Percentiles rank a stretch among this genome's conserved stretches.
These are phyloP conservation scores for Vigna radiata DNA, from an alignment of 306 rosid genomes.

Conservation along the genomic window DNA sequence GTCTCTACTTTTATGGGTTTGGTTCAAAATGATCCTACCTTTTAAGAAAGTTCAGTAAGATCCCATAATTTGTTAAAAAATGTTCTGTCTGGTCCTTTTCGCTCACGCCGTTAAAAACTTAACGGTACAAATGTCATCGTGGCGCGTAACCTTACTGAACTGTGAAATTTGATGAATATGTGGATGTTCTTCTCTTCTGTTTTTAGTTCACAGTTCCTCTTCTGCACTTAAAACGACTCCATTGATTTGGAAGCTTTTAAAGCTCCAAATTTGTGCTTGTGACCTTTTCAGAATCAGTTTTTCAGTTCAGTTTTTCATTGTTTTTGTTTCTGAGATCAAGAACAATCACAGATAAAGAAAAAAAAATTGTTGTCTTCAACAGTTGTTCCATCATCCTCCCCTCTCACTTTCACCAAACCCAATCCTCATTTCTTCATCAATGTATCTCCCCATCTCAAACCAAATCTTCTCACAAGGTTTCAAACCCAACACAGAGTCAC, in stretches of 20 bases:
- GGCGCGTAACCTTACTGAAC: too few species aligned
- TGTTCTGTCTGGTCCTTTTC: too few species aligned
- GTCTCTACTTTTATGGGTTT: too few species aligned
- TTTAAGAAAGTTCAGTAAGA: too few species aligned
- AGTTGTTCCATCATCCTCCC: conserved; percentile 54
- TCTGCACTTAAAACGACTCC: not conserved
- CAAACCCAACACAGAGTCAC: conserved; percentile 42
- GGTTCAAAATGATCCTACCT: too few species aligned
- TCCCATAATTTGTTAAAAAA: too few species aligned
- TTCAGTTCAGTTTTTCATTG: not conserved
- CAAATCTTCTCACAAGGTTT: conserved; percentile 49
- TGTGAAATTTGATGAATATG: too few species aligned
- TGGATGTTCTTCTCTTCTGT: not conserved
- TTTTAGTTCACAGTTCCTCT: not conserved
- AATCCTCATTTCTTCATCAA: conserved; percentile 44
- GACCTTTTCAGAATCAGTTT: not conserved
- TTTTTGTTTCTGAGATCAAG: not conserved
- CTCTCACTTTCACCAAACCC: conserved; percentile 58
- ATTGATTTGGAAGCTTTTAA: conserved; percentile 7
- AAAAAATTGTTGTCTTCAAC: conserved; percentile 57
- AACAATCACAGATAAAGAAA: not conserved
- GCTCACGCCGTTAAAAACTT: too few species aligned
- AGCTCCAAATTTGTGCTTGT: not conserved
- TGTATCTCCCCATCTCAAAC: conserved; percentile 47
- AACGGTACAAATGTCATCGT: too few species aligned